Conservation (phyloP, 2,329 filamentous ascomycete genomes). For the Gnomoniopsis sp. region DNA sequence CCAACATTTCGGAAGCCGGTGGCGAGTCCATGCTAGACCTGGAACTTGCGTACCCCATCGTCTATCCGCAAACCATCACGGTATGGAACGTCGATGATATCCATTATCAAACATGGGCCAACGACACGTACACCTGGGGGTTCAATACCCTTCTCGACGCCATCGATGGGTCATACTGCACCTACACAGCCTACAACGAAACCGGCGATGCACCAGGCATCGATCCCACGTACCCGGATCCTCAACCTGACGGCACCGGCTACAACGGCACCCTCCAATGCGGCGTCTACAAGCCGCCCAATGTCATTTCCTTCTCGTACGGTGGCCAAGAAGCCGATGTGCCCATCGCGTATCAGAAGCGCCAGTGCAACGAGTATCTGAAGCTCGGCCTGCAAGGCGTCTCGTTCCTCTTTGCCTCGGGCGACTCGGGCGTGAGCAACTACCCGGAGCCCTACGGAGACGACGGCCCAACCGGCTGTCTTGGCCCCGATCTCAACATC, state of each 20-base stretch:
- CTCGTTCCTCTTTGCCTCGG: constrained; percentile 45
- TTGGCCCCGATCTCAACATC: constrained; percentile 34
- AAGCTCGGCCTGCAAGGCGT: constrained; percentile 49
- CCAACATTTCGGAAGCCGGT: constrained; percentile 20
- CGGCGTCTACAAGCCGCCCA: constrained; percentile 39
- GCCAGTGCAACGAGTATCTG: constrained; percentile 48
- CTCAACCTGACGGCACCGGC: constrained; percentile 31
- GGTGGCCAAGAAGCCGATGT: constrained; percentile 51
- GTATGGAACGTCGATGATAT: constrained; percentile 41
- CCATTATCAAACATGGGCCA: constrained; percentile 28
- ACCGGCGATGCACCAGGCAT: constrained; percentile 38
- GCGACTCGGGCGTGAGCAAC: constrained; percentile 42
- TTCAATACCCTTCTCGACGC: constrained; percentile 34
- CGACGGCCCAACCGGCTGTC: constrained; percentile 28
- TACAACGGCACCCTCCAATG: constrained; percentile 42
- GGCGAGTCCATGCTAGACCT: constrained; percentile 37
- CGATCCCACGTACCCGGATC: constrained; percentile 48
- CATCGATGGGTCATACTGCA: constrained; percentile 49
- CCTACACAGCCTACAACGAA: constrained; percentile 42
- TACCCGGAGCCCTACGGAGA: constrained; percentile 25
- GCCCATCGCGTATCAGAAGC: constrained; percentile 50
- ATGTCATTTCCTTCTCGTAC: constrained; percentile 55
- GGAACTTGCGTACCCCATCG: constrained; percentile 31
- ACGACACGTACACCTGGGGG: constrained; percentile 12
- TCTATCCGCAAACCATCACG: constrained; percentile 35